phyloP scores from a whole-genome alignment of 768 basidiomycete species.

The Russula sp. region DNA sequence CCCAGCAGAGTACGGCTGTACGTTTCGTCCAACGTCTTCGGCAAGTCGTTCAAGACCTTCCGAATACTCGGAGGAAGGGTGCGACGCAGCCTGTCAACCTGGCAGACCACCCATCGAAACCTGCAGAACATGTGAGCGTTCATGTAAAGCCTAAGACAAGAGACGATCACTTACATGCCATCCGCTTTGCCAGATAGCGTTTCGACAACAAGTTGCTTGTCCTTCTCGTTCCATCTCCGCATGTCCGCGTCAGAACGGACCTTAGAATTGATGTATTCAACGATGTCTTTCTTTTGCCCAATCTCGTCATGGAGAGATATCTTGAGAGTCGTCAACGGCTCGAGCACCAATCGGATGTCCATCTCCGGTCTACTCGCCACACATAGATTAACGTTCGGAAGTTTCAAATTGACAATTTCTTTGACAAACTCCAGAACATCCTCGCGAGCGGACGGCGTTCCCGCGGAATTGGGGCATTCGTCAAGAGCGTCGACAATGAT shows the following conservation, averaged over 20 bases:
- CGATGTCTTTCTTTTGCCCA: not conserved
- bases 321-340: not conserved
- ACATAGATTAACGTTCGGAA: not conserved
- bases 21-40: not conserved
- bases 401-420: not conserved
- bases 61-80: not conserved
- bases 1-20: not conserved
- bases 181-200: conserved; percentile 2
- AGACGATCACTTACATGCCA: conserved; percentile 12
- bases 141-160: not conserved
- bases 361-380: not conserved
- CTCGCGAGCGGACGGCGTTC: not conserved
- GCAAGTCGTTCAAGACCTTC: not conserved
- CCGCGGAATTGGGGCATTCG: not conserved
- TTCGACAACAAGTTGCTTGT: conserved; percentile 3
- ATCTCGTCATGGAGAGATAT: not conserved
- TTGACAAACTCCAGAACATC: not conserved
- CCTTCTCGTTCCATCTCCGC: not conserved
- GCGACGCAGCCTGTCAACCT: not conserved
- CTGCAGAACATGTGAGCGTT: not conserved
- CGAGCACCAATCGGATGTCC: not conserved
- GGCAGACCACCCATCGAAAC: conserved; percentile 13
- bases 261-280: not conserved
- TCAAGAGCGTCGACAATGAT: conserved; percentile 9
- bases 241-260: not conserved